A percentile compares a stretch with the other conserved stretches of the same genome.
Conservation (phyloP, 306 rosid species). For the Ammopiptanthus mongolicus region DNA sequence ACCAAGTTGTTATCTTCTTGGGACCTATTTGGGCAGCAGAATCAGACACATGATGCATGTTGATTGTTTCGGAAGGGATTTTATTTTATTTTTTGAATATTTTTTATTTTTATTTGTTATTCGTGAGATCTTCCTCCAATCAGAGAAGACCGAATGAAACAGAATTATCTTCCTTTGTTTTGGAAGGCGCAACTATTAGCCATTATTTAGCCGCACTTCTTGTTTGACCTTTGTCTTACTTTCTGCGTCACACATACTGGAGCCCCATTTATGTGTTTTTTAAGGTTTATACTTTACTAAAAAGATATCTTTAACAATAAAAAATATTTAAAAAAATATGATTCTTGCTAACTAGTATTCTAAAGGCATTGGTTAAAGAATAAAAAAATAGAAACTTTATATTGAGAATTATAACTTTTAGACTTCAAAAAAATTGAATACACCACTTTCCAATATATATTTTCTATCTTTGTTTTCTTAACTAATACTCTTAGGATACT, state of each 20-base stretch:
- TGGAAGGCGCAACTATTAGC: constrained; percentile 14
- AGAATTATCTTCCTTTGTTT: not conserved
- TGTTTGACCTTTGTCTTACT: not conserved
- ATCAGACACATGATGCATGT: not conserved
- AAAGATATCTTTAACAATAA: too few relatives aligned
- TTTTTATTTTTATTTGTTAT: not conserved
- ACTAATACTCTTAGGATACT: too few relatives aligned
- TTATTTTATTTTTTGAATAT: not conserved
- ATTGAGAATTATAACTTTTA: too few relatives aligned
- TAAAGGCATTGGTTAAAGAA: too few relatives aligned
- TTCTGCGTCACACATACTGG: not conserved
- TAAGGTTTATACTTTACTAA: not conserved
- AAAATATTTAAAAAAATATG: not conserved
- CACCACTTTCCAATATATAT: too few relatives aligned
- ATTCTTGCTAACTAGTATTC: too few relatives aligned
- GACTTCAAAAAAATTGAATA: too few relatives aligned
- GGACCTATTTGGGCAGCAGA: constrained; percentile 1
- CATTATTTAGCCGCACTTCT: constrained; percentile 1
- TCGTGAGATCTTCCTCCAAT: constrained; percentile 13
- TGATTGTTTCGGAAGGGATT: too few relatives aligned
- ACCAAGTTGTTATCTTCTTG: not conserved
- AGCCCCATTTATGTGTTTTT: not conserved
- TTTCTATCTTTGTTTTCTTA: too few relatives aligned
- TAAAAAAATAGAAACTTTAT: too few relatives aligned
- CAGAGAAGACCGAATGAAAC: not conserved